phyloP scores from a whole-genome alignment of 331 rosid genomes.

The Cydonia oblonga region DNA sequence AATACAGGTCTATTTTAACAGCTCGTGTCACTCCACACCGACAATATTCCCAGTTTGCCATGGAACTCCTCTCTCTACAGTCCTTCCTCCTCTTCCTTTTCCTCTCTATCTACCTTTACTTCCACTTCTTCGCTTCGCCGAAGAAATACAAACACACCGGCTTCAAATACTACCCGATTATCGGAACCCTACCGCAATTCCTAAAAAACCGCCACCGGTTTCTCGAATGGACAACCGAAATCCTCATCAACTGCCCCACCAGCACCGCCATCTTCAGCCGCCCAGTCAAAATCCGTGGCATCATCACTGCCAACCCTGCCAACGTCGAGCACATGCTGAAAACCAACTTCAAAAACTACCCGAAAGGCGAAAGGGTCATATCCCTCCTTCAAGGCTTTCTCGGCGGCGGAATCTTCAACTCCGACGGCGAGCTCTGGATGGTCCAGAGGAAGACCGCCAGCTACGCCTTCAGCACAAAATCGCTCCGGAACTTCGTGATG shows the following conservation, averaged over 20 bases:
- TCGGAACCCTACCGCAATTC: slow-evolving; percentile 45
- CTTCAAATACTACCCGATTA: slow-evolving; percentile 36
- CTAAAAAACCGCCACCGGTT: slow-evolving; percentile 43
- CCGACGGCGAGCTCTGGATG: slow-evolving; percentile 49
- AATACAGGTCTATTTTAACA: too few relatives aligned
- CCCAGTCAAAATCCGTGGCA: slow-evolving; percentile 22
- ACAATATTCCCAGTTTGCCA: too few relatives aligned
- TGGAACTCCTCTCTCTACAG: too few relatives aligned
- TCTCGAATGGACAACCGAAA: slow-evolving; percentile 49
- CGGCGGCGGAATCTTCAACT: slow-evolving; percentile 64
- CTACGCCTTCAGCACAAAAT: slow-evolving; percentile 59
- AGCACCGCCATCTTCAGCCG: slow-evolving; percentile 35
- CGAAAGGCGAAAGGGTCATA: slow-evolving; percentile 42
- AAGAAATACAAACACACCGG: slow-evolving; percentile 10
- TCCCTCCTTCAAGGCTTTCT: slow-evolving; percentile 38
- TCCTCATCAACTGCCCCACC: slow-evolving; percentile 30
- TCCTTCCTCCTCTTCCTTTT: too few relatives aligned
- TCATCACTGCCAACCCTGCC: slow-evolving; percentile 49
- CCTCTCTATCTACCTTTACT: neutral
- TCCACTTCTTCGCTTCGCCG: neutral
- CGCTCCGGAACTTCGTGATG: slow-evolving; percentile 45
- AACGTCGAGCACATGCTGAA: slow-evolving; percentile 60
- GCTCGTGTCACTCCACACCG: too few relatives aligned
- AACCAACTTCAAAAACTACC: slow-evolving; percentile 55
- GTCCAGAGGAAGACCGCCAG: slow-evolving; percentile 59